Conservation (phyloP, 768 basidiomycete species). For the Termitomyces sp. region DNA sequence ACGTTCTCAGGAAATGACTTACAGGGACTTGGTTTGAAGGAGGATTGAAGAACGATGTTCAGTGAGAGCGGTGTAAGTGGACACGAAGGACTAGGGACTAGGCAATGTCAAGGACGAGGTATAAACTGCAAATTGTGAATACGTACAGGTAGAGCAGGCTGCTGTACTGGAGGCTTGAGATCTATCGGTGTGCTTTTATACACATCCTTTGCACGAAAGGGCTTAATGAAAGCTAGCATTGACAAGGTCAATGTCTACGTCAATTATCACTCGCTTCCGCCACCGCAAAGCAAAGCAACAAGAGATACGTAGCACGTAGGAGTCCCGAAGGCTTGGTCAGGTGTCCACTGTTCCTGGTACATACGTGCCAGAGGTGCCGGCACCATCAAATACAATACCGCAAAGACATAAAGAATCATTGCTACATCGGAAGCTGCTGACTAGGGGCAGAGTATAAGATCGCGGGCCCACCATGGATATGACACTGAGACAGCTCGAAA, state of each 20-base stretch:
- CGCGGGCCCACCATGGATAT: no score
- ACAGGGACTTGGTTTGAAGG: not conserved
- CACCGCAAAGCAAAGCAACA: no score
- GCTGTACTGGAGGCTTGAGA: not conserved
- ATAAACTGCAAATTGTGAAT: not conserved
- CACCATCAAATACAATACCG: no score
- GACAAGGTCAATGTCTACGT: not conserved
- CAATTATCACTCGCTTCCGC: not conserved
- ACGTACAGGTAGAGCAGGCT: not conserved
- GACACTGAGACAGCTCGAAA: no score
- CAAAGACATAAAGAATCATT: no score
- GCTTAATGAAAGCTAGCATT: not conserved
- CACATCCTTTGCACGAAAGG: not conserved
- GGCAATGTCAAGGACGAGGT: not conserved
- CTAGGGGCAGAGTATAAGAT: no score
- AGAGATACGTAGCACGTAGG: no score
- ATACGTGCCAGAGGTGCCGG: no score
- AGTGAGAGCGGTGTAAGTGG: not conserved
- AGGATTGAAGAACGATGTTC: not conserved
- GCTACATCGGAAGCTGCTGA: no score
- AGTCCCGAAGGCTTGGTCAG: no score
- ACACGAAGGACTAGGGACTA: not conserved
- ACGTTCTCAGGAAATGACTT: not conserved
- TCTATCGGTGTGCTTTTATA: not conserved
- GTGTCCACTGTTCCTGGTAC: no score